phyloP scores from a whole-genome alignment of 2,329 filamentous ascomycete genomes.

The Bipolaris sorokiniana region DNA sequence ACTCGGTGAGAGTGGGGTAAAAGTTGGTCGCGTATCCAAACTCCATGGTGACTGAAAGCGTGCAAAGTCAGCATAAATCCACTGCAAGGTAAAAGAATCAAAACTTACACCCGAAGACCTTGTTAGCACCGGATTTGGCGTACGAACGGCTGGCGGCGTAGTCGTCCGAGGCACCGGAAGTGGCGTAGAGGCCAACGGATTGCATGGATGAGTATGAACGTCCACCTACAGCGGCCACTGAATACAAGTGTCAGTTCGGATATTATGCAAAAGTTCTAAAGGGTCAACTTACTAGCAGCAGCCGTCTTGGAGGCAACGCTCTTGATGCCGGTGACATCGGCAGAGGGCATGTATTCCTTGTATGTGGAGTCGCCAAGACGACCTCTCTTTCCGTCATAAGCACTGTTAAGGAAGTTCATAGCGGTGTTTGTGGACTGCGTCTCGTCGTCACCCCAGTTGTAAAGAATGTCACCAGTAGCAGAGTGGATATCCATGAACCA shows the following conservation, averaged over 20 bases:
- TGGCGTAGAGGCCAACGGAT: constrained; percentile 48
- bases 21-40: constrained; percentile 49
- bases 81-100: constrained; percentile 18
- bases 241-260: neutral
- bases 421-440: constrained; percentile 54
- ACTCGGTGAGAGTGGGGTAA: constrained; percentile 50
- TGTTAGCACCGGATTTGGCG: constrained; percentile 44
- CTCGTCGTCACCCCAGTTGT: constrained; percentile 64
- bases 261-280: neutral
- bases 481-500: constrained; percentile 68
- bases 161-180: constrained; percentile 49
- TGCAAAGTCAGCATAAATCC: neutral
- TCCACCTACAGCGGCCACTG: constrained; percentile 48
- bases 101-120: constrained; percentile 50
- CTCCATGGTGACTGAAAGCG: constrained; percentile 13
- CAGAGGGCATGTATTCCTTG: constrained; percentile 50
- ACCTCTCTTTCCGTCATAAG: constrained; percentile 61
- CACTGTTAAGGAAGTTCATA: constrained; percentile 61
- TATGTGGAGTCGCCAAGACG: constrained; percentile 60
- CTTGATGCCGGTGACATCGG: constrained; percentile 44
- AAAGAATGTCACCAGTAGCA: constrained; percentile 59
- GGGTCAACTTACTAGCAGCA: constrained; percentile 26
- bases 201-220: constrained; percentile 43
- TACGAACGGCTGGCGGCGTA: constrained; percentile 50
- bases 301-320: constrained; percentile 43